Conservation (phyloP, 2,329 filamentous ascomycete species). For the Colletotrichum spinosum region DNA sequence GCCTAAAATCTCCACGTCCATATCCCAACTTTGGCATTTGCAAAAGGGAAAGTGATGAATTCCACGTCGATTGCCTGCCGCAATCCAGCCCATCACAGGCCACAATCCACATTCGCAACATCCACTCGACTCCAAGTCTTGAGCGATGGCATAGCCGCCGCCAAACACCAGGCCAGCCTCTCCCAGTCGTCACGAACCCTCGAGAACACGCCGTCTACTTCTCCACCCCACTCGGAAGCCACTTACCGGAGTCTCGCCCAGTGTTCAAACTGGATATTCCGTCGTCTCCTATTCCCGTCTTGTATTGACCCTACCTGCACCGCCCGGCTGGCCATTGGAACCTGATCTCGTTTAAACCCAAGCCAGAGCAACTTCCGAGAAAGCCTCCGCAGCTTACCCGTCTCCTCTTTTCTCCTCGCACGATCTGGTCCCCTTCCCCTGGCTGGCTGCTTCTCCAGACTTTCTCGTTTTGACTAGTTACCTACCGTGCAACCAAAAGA, state of each 20-base stretch:
- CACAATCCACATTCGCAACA: slow-evolving; percentile 17
- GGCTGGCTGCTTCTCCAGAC: neutral
- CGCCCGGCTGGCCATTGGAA: slow-evolving; percentile 1
- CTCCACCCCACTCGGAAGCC: neutral
- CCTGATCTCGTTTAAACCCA: neutral
- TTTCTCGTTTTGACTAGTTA: neutral
- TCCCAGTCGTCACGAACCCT: slow-evolving; percentile 7
- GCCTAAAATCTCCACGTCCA: neutral
- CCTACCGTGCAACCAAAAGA: neutral
- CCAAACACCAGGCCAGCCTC: slow-evolving; percentile 15
- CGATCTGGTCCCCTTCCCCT: neutral
- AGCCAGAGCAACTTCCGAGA: too few species aligned
- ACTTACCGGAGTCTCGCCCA: neutral
- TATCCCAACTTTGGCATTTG: neutral
- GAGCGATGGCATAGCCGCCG: neutral
- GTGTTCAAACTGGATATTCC: neutral
- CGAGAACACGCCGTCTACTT: slow-evolving; percentile 18
- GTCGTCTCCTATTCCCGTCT: neutral
- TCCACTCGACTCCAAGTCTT: neutral
- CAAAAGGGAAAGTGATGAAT: neutral
- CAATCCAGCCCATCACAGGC: slow-evolving; percentile 8
- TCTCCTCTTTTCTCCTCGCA: slow-evolving; percentile 9
- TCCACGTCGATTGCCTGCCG: slow-evolving; percentile 17
- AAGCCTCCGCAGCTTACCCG: neutral
- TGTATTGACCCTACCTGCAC: slow-evolving; percentile 8